Percentiles rank a stretch among this genome's conserved stretches.
Evolutionary conservation across 495 filamentous ascomycete species (phyloP).

Genomic region (Daldinia grandis): DNA sequence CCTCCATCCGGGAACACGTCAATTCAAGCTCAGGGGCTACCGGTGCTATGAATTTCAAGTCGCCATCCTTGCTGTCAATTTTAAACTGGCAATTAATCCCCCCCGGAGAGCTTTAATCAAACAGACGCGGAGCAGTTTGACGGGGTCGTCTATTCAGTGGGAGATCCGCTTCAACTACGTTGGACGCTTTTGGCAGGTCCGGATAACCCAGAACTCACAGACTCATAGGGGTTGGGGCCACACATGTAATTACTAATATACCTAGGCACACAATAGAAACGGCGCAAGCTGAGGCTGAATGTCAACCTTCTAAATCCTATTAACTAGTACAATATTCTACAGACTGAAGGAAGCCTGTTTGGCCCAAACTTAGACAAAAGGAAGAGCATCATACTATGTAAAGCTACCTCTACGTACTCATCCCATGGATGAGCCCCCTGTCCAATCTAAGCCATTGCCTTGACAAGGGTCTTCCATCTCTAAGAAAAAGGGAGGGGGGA

Average conservation of each 20-base stretch:
- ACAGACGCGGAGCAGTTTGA: neutral
- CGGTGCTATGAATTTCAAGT: conserved; percentile 12
- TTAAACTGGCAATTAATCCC: neutral
- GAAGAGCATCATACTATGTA: conserved; percentile 9
- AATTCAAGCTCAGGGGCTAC: conserved; percentile 15
- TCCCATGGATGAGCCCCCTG: conserved; percentile 1
- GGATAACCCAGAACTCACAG: conserved; percentile 13
- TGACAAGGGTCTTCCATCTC: neutral
- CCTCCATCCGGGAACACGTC: conserved; percentile 11
- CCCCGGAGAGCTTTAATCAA: conserved; percentile 14
- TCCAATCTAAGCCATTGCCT: neutral
- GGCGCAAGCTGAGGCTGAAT: conserved; percentile 13
- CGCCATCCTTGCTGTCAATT: conserved; percentile 15
- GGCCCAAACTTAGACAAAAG: conserved; percentile 5
- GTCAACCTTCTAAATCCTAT: neutral
- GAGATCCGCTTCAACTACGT: neutral
- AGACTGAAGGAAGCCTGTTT: neutral
- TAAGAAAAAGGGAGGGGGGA: conserved; percentile 7
- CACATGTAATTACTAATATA: neutral
- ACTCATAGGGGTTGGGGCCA: neutral
- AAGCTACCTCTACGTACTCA: neutral
- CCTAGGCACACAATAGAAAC: neutral
- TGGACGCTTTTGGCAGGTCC: conserved; percentile 21
- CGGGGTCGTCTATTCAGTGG: conserved; percentile 2
- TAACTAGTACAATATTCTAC: neutral